Base-by-base conservation (phyloP, 2,329 filamentous ascomycete species). In the Ascochyta koolunga region DNA sequence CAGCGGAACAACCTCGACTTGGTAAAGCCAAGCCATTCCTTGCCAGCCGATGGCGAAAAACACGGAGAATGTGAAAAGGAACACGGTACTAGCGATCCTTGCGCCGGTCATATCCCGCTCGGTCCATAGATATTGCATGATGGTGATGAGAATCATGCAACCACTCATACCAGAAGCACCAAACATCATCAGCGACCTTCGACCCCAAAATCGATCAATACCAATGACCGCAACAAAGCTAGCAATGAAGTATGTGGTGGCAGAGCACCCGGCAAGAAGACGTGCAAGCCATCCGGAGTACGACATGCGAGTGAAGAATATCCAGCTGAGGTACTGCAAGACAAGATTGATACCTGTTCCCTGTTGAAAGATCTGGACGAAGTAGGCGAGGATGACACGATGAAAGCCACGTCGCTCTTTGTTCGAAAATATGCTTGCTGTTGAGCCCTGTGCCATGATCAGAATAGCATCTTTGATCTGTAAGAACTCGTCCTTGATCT, bases 61-160 rank as follows among this genome's bases (percentile, higher is more conserved):
- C 81, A 90, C 90, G 79, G 96, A 91, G 81, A 91, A 95, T 78
- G 93, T 88, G 77, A 88, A 89, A 69, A 96, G 91, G 78, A 96
- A 93, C 54, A 96, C 71, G 0, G 76, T 73, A 18, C 76, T 73
- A 5, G 68, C 70, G 27, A 77, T 71, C 13, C 74, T 72, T n/a
- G 62, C 62, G 3, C 61, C 58, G 2, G 50, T 37, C 15, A 61
- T 54, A 2, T 42, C 36, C 3, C 60, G 56, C 16, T 61, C 62
- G 3, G 60, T 56, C 64, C 64, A 66, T 9, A 72, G 45, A 22
- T 68, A 70, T 18, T 66, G 62, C 29, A 65, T 47, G 3, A 68
- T 57, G 6, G 70, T 65, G 4, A 74, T 50, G 3, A 74, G 54
- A 4, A 69, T 55, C 70, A 75, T 72, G 42, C 66, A 73, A 0